A percentile compares a stretch with the other conserved stretches of the same genome.
These are phyloP conservation scores for Cercospora zeae-maydis DNA, from an alignment of 2,329 filamentous ascomycete genomes.

Conservation along the genomic window DNA sequence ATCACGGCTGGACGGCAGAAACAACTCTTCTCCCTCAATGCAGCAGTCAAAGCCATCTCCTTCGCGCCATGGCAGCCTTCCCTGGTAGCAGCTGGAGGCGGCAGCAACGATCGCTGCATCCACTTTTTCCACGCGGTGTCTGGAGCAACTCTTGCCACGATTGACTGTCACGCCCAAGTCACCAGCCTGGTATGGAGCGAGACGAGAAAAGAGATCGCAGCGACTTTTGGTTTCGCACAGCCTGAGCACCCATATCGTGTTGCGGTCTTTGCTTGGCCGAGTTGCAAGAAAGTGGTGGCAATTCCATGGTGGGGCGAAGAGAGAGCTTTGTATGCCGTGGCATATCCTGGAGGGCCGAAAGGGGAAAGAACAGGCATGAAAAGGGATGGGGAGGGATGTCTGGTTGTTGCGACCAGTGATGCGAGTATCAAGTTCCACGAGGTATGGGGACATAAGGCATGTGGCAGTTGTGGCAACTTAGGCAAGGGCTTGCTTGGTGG, in stretches of 20 bases:
- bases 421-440: conserved; percentile 94
- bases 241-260: conserved; percentile 86
- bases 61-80: conserved; percentile 93
- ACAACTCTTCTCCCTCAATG: conserved; percentile 73
- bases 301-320: conserved; percentile 80
- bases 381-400: conserved; percentile 65
- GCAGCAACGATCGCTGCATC: conserved; percentile 90
- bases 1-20: conserved; percentile 48
- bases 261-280: conserved; percentile 91
- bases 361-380: conserved; percentile 24
- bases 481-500: conserved; percentile 60
- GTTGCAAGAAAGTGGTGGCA: conserved; percentile 77
- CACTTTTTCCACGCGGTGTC: conserved; percentile 90
- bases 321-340: conserved; percentile 80
- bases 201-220: conserved; percentile 73
- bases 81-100: conserved; percentile 84
- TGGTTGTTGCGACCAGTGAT: conserved; percentile 89
- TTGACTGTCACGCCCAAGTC: conserved; percentile 88
- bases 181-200: conserved; percentile 84
- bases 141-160: conserved; percentile 79
- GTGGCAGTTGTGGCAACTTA: conserved; percentile 34
- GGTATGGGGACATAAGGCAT: conserved; percentile 62
- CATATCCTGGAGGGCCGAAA: conserved; percentile 67
- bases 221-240: conserved; percentile 89
- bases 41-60: conserved; percentile 92